These are phyloP conservation scores for Tephrocybe rancida DNA, from an alignment of 768 basidiomycete species.

Conservation along the genomic window DNA sequence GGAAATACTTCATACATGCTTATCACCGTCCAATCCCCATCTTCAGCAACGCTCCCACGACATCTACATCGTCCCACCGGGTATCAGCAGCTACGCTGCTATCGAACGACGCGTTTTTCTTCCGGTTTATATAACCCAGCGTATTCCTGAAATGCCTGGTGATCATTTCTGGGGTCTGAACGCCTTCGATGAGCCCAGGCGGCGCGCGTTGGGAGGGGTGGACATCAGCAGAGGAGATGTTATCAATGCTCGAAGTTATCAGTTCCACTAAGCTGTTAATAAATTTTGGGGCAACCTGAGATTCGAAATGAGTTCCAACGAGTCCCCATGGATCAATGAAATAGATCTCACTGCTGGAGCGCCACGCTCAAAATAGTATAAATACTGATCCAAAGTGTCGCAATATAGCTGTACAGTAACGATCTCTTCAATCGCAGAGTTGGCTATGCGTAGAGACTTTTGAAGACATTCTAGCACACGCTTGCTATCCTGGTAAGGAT, in stretches of 20 bases:
- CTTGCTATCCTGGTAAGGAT: slow-evolving; percentile 92
- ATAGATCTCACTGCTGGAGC: slow-evolving; percentile 79
- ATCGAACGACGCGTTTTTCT: slow-evolving; percentile 58
- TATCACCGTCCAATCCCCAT: slow-evolving; percentile 73
- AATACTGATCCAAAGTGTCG: slow-evolving; percentile 93
- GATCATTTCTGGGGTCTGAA: slow-evolving; percentile 94
- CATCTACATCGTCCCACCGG: slow-evolving; percentile 86
- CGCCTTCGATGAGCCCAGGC: slow-evolving; percentile 89
- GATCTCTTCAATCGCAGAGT: slow-evolving; percentile 95
- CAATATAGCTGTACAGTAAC: slow-evolving; percentile 96
- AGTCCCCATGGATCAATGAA: neutral
- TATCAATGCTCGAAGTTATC: slow-evolving; percentile 93
- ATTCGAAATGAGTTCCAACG: neutral
- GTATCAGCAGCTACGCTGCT: slow-evolving; percentile 42
- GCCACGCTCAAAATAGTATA: slow-evolving; percentile 94
- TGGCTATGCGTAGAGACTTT: slow-evolving; percentile 94
- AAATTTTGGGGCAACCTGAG: slow-evolving; percentile 90
- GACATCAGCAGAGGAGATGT: slow-evolving; percentile 82
- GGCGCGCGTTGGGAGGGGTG: slow-evolving; percentile 88
- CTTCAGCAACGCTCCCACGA: slow-evolving; percentile 87
- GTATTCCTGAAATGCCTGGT: slow-evolving; percentile 92
- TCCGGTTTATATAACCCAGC: slow-evolving; percentile 75
- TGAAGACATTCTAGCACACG: slow-evolving; percentile 97
- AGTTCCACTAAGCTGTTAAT: slow-evolving; percentile 96
- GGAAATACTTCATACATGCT: neutral